Percentiles rank a stretch among this genome's conserved stretches.
These are phyloP conservation scores for Capsicum chinense DNA, from an alignment of 257 asterid genomes.

Conservation along the genomic window DNA sequence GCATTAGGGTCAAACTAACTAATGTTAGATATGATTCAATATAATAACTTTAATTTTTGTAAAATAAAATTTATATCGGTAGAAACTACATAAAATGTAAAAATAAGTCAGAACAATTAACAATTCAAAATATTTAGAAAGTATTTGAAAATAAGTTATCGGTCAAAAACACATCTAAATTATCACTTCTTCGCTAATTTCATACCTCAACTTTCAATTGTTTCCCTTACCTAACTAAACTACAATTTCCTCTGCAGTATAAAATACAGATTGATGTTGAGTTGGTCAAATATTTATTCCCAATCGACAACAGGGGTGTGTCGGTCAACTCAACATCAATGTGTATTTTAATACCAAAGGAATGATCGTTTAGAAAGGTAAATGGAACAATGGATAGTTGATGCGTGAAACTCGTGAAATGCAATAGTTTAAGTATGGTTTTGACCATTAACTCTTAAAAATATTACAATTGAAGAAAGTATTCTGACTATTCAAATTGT, in stretches of 20 bases:
- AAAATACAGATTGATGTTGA: neutral
- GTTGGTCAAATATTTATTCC: neutral
- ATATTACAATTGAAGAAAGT: neutral
- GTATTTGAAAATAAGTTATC: neutral
- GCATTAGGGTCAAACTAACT: neutral
- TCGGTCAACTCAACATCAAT: neutral
- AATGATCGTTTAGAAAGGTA: neutral
- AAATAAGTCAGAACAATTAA: neutral
- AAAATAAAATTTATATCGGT: neutral
- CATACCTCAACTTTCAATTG: too few species aligned
- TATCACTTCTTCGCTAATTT: too few species aligned
- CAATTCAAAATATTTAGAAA: neutral
- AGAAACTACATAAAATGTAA: neutral
- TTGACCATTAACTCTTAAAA: neutral
- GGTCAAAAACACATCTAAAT: neutral
- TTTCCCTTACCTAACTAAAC: neutral
- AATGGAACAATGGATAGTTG: neutral
- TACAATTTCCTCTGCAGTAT: neutral
- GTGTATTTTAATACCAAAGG: neutral
- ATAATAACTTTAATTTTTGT: neutral
- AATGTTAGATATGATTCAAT: neutral
- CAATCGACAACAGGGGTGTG: neutral
- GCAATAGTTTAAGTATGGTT: neutral
- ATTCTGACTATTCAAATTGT: neutral
- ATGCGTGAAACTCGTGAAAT: neutral